Evolutionary conservation across 139 green algal species (phyloP), one percentile per base, ranked within the genome.

Genomic region (Pycnococcus provasolii): DNA sequence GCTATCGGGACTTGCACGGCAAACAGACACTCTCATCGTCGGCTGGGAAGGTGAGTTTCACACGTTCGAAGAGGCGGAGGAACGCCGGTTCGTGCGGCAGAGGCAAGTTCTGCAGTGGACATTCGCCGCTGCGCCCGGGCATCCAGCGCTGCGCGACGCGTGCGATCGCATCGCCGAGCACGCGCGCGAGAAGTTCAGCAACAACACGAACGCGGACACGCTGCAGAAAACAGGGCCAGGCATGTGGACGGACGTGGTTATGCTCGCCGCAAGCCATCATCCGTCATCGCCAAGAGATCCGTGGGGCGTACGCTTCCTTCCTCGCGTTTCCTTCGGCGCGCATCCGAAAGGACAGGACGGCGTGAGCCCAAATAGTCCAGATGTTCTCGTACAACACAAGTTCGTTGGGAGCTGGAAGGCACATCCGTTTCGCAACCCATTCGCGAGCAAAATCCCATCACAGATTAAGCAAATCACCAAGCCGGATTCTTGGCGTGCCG

Each of bases 11-110:
- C 26, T 26, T 26, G 26, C 26, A 26, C 26, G 26, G 26, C 26
- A 26, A 26, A 39, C 50, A 0, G 89, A 96, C 77, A 88, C 84
- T 0, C 59, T 96, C 60, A 72, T 96, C 11, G 86, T 86, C 0
- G 86, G 85, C n/a, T 96, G 89, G 89, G 89, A 95, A 68, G 79
- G 76, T 42, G 89, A 95, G 68, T 84, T 84, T 2, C 2, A 62
- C 13, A 73, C 70, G 1, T 62, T 74, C 7, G 75, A 64, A 4
- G 57, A 68, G 15, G 79, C 83, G 5, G 71, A 78, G 46, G 67
- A 69, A 7, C 65, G 70, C 4, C 72, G 83, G 54, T 86, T 83
- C 46, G 82, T 82, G 2, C 70, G 85, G 6, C 79, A 76, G 44
- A 77, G 82, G 54, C 84, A 88, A 71, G 60, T 87, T 42, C 66